Evolutionary conservation across 2,329 filamentous ascomycete species (phyloP).

Genomic region (Aspergillus tamarii): DNA sequence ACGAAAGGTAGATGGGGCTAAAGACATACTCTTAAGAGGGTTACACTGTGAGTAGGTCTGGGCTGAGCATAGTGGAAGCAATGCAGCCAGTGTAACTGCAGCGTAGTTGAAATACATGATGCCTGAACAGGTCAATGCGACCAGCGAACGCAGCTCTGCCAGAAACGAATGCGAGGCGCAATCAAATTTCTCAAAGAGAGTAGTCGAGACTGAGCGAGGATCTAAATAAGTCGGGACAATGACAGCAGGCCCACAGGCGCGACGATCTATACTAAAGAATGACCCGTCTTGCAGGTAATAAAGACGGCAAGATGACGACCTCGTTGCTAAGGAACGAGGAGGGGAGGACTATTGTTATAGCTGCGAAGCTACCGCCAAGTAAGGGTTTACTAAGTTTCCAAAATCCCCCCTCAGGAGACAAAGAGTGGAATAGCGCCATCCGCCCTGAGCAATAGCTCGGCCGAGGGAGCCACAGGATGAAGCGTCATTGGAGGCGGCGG

Average conservation of each 20-base stretch:
- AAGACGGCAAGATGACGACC: slow-evolving; percentile 10
- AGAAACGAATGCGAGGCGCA: slow-evolving; percentile 6
- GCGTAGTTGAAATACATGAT: slow-evolving; percentile 39
- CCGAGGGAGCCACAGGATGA: not conserved
- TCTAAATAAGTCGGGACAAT: slow-evolving; percentile 9
- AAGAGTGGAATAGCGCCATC: slow-evolving; percentile 1
- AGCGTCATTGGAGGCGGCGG: slow-evolving; percentile 16
- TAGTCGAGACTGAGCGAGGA: not conserved
- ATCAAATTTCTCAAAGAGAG: not conserved
- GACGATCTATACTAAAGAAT: slow-evolving; percentile 8
- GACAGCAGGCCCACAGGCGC: slow-evolving; percentile 1
- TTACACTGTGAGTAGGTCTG: slow-evolving; percentile 80
- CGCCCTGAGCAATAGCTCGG: not conserved
- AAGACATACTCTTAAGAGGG: slow-evolving; percentile 51
- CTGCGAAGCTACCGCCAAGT: slow-evolving; percentile 10
- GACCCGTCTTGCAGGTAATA: slow-evolving; percentile 10
- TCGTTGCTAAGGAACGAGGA: slow-evolving; percentile 10
- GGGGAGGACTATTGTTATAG: not conserved
- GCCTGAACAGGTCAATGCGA: slow-evolving; percentile 5
- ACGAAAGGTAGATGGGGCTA: not conserved
- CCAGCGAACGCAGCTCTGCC: slow-evolving; percentile 3
- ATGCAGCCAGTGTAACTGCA: slow-evolving; percentile 34
- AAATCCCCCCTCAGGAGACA: slow-evolving; percentile 7
- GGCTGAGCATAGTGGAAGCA: slow-evolving; percentile 49
- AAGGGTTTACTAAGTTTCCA: not conserved